phyloP scores from a whole-genome alignment of 129 eudicot species.

The Ambrosia artemisiifolia region DNA sequence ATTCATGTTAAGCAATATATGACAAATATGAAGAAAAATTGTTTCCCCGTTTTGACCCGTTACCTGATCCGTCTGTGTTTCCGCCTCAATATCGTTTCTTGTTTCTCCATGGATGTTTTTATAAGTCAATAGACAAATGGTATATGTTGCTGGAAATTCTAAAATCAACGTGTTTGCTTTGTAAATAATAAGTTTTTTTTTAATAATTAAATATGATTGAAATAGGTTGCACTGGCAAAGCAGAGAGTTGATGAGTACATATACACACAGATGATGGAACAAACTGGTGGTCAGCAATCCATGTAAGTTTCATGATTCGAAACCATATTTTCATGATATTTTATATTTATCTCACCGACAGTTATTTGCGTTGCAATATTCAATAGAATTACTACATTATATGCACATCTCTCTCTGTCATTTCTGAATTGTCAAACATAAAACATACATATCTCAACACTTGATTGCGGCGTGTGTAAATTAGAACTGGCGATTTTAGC shows the following conservation, averaged over 20 bases:
- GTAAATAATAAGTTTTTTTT: not conserved
- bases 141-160: not conserved
- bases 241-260: constrained; percentile 95
- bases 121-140: not conserved
- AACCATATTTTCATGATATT: not conserved
- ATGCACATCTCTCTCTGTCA: not conserved
- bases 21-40: not conserved
- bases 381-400: not conserved
- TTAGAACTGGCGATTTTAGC: too few relatives aligned
- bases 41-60: not conserved
- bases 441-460: too few relatives aligned
- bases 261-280: constrained; percentile 72
- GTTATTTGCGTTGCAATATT: not conserved
- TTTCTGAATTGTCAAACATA: not conserved
- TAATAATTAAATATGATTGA: not conserved
- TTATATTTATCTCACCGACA: not conserved
- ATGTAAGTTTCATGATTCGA: constrained; percentile 34
- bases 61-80: not conserved
- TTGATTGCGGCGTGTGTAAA: too few relatives aligned
- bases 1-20: too few relatives aligned
- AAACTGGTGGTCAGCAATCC: constrained; percentile 60
- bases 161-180: not conserved
- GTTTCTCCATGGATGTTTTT: not conserved
- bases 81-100: not conserved
- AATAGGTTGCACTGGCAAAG: constrained; percentile 85